These are phyloP conservation scores for Didymella arachidicola DNA, from an alignment of 2,329 filamentous ascomycete species.

Conservation along the genomic window DNA sequence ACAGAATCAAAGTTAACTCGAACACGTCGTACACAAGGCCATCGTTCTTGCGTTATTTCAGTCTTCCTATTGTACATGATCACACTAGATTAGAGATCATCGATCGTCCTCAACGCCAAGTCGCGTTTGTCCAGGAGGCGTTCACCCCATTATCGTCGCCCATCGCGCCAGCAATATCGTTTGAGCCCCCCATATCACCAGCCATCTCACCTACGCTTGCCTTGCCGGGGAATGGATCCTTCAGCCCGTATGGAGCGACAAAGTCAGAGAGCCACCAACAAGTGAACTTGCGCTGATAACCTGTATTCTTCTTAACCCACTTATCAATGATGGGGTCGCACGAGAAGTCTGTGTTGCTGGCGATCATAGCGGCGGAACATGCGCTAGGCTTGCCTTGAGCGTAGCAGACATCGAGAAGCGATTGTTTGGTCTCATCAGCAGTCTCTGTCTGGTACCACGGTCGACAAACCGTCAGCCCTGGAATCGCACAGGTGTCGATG, in stretches of 20 bases:
- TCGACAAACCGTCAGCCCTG: not conserved
- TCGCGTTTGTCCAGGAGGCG: not conserved
- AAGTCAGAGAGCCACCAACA: slow-evolving; percentile 19
- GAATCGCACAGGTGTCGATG: too few relatives aligned
- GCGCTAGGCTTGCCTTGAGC: too few relatives aligned
- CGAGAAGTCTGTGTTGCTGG: slow-evolving; percentile 1
- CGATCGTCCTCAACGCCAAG: not conserved
- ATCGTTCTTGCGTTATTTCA: too few relatives aligned
- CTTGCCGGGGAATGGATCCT: too few relatives aligned
- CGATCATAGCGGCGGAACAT: not conserved
- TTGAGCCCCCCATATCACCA: too few relatives aligned
- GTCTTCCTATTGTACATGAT: too few relatives aligned
- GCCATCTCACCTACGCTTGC: not conserved
- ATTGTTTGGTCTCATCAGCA: not conserved
- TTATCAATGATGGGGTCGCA: not conserved
- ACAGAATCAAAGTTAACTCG: too few relatives aligned
- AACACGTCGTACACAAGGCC: too few relatives aligned
- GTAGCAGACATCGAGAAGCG: not conserved
- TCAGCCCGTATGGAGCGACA: not conserved
- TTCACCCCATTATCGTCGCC: not conserved
- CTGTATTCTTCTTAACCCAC: not conserved
- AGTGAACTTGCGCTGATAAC: slow-evolving; percentile 7
- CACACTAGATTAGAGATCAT: not conserved
- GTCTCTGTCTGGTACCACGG: slow-evolving; percentile 6
- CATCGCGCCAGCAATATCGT: not conserved